These are phyloP conservation scores for Globisporangium nagaii DNA, from an alignment of 352 stramenopile genomes.

Conservation along the genomic window DNA sequence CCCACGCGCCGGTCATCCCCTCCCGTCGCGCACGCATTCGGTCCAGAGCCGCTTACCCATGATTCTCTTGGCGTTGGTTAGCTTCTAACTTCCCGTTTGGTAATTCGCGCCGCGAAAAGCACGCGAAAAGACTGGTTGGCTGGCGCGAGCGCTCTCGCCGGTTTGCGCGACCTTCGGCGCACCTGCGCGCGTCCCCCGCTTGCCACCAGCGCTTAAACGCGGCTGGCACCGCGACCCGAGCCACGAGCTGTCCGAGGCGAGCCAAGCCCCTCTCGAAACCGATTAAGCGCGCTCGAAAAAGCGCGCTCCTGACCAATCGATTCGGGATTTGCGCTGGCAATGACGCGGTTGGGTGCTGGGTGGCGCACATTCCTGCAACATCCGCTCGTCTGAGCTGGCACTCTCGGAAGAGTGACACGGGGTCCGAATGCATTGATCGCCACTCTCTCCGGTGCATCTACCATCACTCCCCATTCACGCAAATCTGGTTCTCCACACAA, in stretches of 20 bases:
- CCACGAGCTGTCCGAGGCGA: not conserved
- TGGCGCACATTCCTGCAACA: conserved; percentile 7
- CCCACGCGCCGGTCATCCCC: not conserved
- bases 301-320: conserved; percentile 23
- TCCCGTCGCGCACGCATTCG: not conserved
- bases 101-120: conserved; percentile 24
- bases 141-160: conserved; percentile 25
- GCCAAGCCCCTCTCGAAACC: conserved; percentile 1
- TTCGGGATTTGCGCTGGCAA: conserved; percentile 2
- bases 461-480: too few relatives aligned
- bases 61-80: conserved; percentile 50
- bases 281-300: conserved; percentile 21
- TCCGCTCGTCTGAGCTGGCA: too few relatives aligned
- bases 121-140: conserved; percentile 37
- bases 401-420: too few relatives aligned
- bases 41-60: conserved; percentile 45
- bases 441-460: too few relatives aligned
- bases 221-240: not conserved
- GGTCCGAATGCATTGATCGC: too few relatives aligned
- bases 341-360: not conserved
- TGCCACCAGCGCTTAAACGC: not conserved
- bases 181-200: not conserved
- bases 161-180: conserved; percentile 21
- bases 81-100: conserved; percentile 71
- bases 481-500: too few relatives aligned